Evolutionary conservation across 306 rosid species (phyloP), one percentile per base, ranked within the genome.

Genomic region (Cicer cuneatum): DNA sequence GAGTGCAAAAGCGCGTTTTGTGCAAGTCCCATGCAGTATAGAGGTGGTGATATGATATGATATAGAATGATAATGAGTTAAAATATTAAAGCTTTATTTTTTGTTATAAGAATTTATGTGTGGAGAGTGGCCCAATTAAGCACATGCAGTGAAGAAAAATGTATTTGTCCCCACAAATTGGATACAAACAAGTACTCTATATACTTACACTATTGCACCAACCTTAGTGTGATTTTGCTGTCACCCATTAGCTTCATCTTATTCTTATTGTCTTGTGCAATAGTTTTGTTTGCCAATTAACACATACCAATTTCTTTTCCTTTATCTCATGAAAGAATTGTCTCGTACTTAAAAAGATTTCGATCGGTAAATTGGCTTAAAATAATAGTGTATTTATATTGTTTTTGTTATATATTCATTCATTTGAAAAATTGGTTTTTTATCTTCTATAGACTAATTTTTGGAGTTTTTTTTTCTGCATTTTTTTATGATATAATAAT

Each of bases 1-100:
- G 71, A 43, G n/a, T 40, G 41, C 24, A 37, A 83, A 76, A 69
- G 75, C 35, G 52, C 62, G 33, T 74, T 67, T 76, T 66, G 66
- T 72, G 67, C 21, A 29, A 33, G 42, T 70, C 64, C 66, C 6
- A 71, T 47, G 42, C 12, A 71, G 53, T 41, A 29, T 29, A 62
- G 18, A 14, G 1, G n/a, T 62, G 0, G 5, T 62, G 33, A 62
- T 14, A 62, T 62, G 14, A 53, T 12, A 63, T 37, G 33, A 62
- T 7, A 37, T 37, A n/a, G 67, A 60, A 39, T 14, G 7, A 39
- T 2, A 35, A 39, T 49, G n/a, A 37, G n/a, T 37, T 60, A 7
- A 35, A 35, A 59, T 12, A 29, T 3, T 0, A 59, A 11, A 37
- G 2, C 39, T 29, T 29, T 29, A 29, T 29, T 29, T 29, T 29